Evolutionary conservation across 768 basidiomycete genomes (phyloP), one percentile per base, ranked within the genome.

Genomic region (Plicaturopsis crispa): DNA sequence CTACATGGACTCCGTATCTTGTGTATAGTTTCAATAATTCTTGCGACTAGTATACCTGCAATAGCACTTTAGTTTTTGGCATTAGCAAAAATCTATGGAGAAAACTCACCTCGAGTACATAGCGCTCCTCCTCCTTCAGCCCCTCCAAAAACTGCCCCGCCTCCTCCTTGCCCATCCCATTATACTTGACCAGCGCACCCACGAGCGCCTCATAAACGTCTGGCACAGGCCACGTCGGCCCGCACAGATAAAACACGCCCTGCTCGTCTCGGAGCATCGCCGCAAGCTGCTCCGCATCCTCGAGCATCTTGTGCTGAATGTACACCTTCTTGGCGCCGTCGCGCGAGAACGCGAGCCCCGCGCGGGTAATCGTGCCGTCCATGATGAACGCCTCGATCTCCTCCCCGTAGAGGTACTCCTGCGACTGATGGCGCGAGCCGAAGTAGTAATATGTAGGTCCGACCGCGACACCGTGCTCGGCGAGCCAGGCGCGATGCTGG

Each of bases 161-260:
- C 24, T 67, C 56, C 39, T 74, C 69, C 32, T 68, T 62, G 10
- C 77, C 71, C 55, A 75, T 66, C 12, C 79, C 79, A 43, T 81
- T 78, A 51, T 80, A 79, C 54, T 79, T 77, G 19, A 72, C 73
- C 45, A 97, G 65, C 2, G 90, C 85, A 14, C 78, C 78, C 16
- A 93, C 82, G 35, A 99, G 69, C 0, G 96, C 88, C 60, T 94
- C 84, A 52, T 87, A 94, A 4, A 99, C 91, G 53, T 98, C 96
- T 2, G 96, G 92, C 16, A 98, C 94, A n/a, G 96, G 96, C 94
- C 93, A 96, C 19, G 94, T 98, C 24, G 94, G 96, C 19, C 94
- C 94, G 57, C 96, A 97, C 32, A 99, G 70, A 61, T 97, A 98
- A 66, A 99, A 99, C 33, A 80, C 86, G 22, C 89, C 91, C 30